Conservation (phyloP, 441 rosid species). For the Kokia cookei region DNA sequence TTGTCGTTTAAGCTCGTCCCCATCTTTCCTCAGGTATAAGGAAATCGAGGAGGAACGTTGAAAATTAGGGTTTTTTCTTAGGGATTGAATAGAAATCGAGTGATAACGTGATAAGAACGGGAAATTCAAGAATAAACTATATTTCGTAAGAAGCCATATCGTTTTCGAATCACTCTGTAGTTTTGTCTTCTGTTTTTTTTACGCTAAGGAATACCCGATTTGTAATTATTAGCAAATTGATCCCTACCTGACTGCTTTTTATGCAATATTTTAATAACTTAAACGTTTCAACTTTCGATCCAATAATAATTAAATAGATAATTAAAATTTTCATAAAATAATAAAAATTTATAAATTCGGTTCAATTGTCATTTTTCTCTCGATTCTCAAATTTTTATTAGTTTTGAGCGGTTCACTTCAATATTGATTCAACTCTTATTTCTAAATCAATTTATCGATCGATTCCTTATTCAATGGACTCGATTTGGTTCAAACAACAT, state of each 20-base stretch:
- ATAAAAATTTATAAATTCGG: no score
- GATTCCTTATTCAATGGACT: no score
- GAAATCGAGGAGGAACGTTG: not conserved
- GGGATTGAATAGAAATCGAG: not conserved
- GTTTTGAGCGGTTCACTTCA: no score
- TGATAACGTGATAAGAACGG: not conserved
- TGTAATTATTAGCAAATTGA: not conserved
- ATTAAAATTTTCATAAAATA: no score
- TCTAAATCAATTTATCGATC: no score
- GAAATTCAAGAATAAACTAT: not conserved
- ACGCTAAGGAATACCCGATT: not conserved
- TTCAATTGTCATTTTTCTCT: no score
- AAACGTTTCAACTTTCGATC: no score
- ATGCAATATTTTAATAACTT: no score
- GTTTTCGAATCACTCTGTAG: constrained; percentile 9
- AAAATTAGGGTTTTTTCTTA: not conserved
- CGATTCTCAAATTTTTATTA: no score
- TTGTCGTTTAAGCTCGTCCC: constrained; percentile 36
- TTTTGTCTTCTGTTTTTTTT: not conserved
- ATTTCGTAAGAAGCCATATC: not conserved
- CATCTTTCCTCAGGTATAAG: constrained; percentile 32
- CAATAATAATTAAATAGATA: no score
- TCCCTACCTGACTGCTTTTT: not conserved
- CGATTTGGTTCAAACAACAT: no score
- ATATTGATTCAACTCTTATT: no score